Evolutionary conservation across 306 rosid genomes (phyloP).

Genomic region (Gillenia trifoliata): DNA sequence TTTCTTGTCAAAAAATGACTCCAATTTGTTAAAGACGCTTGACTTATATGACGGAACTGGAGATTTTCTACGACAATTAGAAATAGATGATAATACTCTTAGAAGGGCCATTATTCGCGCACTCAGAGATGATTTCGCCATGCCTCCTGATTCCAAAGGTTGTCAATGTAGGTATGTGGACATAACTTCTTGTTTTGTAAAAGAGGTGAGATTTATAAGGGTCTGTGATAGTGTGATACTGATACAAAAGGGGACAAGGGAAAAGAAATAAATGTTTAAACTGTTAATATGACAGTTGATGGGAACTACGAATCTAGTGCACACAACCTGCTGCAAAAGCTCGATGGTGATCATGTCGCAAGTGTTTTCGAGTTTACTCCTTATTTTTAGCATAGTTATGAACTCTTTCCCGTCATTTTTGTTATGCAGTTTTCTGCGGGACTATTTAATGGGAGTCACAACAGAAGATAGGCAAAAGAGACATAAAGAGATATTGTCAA

Average conservation of each 20-base stretch:
- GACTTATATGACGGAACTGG: constrained; percentile 89
- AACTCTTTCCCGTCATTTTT: not conserved
- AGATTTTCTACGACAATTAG: constrained; percentile 68
- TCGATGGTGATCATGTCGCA: not conserved
- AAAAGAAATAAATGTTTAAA: not conserved
- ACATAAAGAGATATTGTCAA: constrained; percentile 82
- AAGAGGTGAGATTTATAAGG: not conserved
- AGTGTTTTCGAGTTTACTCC: constrained; percentile 1
- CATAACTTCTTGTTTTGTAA: constrained; percentile 1
- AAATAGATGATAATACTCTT: constrained; percentile 70
- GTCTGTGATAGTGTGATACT: not conserved
- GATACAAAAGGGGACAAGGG: not conserved
- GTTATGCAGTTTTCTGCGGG: constrained; percentile 55
- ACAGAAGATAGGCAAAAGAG: constrained; percentile 86
- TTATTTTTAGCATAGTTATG: not conserved
- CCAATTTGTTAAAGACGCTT: constrained; percentile 87
- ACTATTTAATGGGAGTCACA: constrained; percentile 70
- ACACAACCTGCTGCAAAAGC: not conserved
- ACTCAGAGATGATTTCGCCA: constrained; percentile 97
- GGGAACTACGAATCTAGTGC: not conserved
- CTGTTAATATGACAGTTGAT: not conserved
- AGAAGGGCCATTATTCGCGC: constrained; percentile 92
- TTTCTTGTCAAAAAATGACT: constrained; percentile 91
- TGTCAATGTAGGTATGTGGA: constrained; percentile 63
- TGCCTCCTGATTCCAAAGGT: constrained; percentile 98